Base-by-base conservation (phyloP, 2,329 filamentous ascomycete genomes). In the Neopestalotiopsis clavispora region DNA sequence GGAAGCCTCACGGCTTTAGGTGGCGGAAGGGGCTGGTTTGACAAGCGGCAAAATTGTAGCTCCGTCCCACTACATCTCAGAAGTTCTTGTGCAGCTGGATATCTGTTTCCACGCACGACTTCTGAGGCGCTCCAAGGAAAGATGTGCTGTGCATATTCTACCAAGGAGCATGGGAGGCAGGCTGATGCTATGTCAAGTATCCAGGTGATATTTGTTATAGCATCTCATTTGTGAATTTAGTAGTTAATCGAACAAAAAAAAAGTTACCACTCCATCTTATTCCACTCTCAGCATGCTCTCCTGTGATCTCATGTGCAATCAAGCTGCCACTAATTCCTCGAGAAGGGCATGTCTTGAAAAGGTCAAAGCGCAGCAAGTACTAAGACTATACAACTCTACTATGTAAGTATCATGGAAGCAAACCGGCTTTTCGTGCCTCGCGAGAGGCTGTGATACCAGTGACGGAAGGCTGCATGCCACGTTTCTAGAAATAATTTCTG, bases 171-270 rank as follows among this genome's bases (percentile, higher is more conserved):
- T 70, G 66, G 56, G 66, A 68, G 64, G 69, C 69, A 67, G 69
- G 69, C 58, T 57, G 52, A 64, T 70, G 69, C 30, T 63, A 23
- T 65, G 56, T 10, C 32, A 42, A 59, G 67, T 63, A 57, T 63
- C 66, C 66, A 52, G 69, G 66, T 17, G 67, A 52, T 38, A 42
- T 12, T 63, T 12, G 32, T 38, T 30, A 65, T 23, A 32, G 5
- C 32, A 60, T 69, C 56, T 62, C 20, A 30, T 68, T 64, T 68
- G 49, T 65, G 38, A 57, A 66, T 57, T 52, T 69, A 70, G 69
- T 70, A 70, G 63, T 67, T 70, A 70, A 70, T 70, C 52, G 58
- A 61, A 69, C 40, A 40, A 67, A 57, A 69, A 66, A 60, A 32
- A 38, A 57, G 45, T 49, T 45, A 66, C 45, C 52, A 30, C 23